Evolutionary conservation across 495 filamentous ascomycete genomes (phyloP).

Genomic region (Astrothelium macrocarpum): DNA sequence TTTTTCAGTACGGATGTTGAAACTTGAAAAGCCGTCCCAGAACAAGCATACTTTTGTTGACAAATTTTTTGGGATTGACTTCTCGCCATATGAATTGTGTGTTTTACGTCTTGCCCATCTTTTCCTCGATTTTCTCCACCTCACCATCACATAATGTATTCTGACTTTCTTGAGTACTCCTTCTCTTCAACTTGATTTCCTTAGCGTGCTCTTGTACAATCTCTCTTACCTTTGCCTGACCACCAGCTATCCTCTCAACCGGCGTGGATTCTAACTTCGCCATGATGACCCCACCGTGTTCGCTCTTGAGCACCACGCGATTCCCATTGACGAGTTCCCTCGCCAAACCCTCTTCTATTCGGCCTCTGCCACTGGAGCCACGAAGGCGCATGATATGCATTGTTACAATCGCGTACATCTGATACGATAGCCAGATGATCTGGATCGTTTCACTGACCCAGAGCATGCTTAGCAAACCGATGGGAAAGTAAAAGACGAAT

Average conservation of each 20-base stretch:
- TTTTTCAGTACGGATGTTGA: not conserved
- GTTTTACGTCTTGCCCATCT: not conserved
- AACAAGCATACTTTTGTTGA: not conserved
- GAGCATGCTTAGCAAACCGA: conserved; percentile 10
- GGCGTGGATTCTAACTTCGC: not conserved
- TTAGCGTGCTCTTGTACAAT: not conserved
- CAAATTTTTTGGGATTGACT: not conserved
- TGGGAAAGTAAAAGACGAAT: conserved; percentile 12
- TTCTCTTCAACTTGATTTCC: not conserved
- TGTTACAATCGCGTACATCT: conserved; percentile 12
- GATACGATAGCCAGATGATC: conserved; percentile 16
- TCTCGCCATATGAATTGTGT: not conserved
- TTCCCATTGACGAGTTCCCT: not conserved
- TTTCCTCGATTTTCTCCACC: not conserved
- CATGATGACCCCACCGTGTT: not conserved
- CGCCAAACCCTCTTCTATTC: not conserved
- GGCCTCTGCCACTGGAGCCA: not conserved
- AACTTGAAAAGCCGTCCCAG: not conserved
- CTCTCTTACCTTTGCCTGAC: not conserved
- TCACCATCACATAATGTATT: not conserved
- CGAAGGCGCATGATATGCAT: conserved; percentile 8
- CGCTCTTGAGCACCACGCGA: not conserved
- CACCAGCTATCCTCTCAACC: not conserved
- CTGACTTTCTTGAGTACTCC: not conserved
- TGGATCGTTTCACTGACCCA: conserved; percentile 13